Conservation (phyloP, 768 basidiomycete species). For the Pulveroboletus ravenelii region DNA sequence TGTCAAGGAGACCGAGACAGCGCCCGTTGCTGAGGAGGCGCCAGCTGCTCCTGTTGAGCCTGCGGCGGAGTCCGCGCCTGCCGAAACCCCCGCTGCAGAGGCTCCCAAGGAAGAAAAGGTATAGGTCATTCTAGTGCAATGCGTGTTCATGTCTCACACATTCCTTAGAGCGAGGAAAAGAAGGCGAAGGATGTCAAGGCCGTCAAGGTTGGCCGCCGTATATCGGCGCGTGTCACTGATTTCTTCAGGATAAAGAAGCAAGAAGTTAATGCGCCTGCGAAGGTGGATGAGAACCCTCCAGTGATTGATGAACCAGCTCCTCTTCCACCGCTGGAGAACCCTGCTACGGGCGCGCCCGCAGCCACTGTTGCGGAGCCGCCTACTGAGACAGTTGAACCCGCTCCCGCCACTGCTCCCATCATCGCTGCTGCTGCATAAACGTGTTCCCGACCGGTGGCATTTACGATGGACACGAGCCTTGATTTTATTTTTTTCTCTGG, state of each 20-base stretch:
- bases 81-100: slow-evolving; percentile 35
- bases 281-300: slow-evolving; percentile 87
- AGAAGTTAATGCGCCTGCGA: slow-evolving; percentile 63
- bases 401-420: slow-evolving; percentile 54
- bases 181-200: slow-evolving; percentile 48
- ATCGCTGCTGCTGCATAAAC: slow-evolving; percentile 79
- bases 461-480: slow-evolving; percentile 44
- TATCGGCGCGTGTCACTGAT: slow-evolving; percentile 78
- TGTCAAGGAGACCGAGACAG: slow-evolving; percentile 63
- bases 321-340: slow-evolving; percentile 81
- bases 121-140: not conserved
- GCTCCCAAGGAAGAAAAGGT: slow-evolving; percentile 62
- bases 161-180: slow-evolving; percentile 40
- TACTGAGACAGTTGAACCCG: slow-evolving; percentile 33
- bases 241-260: slow-evolving; percentile 75
- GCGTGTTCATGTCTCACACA: not conserved
- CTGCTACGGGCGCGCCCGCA: slow-evolving; percentile 47
- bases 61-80: slow-evolving; percentile 27
- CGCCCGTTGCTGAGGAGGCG: slow-evolving; percentile 18
- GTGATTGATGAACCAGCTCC: slow-evolving; percentile 80
- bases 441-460: slow-evolving; percentile 14
- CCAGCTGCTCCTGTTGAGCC: slow-evolving; percentile 26
- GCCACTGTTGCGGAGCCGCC: slow-evolving; percentile 33
- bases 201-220: slow-evolving; percentile 70
- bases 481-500: slow-evolving; percentile 29